Conservation (phyloP, 2,329 filamentous ascomycete species). For the Samsoniella hepiali region DNA sequence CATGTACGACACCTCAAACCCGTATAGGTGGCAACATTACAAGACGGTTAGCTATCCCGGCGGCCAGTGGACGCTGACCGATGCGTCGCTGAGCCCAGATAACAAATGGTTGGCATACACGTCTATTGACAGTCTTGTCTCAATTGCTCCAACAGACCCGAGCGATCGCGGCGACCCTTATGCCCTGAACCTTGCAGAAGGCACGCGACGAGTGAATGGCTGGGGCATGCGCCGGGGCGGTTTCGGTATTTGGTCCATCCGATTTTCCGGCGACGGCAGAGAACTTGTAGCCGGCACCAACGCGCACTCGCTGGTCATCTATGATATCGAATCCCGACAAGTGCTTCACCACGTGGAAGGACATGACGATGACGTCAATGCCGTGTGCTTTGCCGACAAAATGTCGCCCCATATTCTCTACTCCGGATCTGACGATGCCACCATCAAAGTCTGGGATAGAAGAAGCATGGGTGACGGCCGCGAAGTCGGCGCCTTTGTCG, state of each 20-base stretch:
- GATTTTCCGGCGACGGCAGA: constrained; percentile 87
- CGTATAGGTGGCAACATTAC: constrained; percentile 93
- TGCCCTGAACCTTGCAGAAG: constrained; percentile 63
- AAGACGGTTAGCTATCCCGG: constrained; percentile 83
- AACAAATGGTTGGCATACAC: constrained; percentile 91
- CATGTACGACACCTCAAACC: constrained; percentile 97
- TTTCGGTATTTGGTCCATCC: constrained; percentile 79
- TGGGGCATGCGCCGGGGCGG: constrained; percentile 32
- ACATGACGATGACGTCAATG: constrained; percentile 88
- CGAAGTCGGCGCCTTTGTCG: constrained; percentile 63
- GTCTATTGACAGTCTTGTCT: constrained; percentile 80
- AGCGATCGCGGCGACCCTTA: constrained; percentile 77
- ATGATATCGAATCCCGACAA: constrained; percentile 80
- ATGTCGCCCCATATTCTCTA: constrained; percentile 90
- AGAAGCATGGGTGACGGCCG: constrained; percentile 85
- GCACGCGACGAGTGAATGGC: constrained; percentile 26
- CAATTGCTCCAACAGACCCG: constrained; percentile 82
- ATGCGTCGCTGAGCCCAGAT: constrained; percentile 86
- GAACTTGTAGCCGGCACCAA: constrained; percentile 89
- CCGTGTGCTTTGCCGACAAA: constrained; percentile 90
- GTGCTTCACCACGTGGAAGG: constrained; percentile 73
- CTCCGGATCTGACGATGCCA: constrained; percentile 91
- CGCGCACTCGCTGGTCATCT: constrained; percentile 76
- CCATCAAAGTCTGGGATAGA: constrained; percentile 94
- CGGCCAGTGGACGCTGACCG: constrained; percentile 94